Conservation (phyloP, 2,329 filamentous ascomycete species). For the Cadophora malorum region DNA sequence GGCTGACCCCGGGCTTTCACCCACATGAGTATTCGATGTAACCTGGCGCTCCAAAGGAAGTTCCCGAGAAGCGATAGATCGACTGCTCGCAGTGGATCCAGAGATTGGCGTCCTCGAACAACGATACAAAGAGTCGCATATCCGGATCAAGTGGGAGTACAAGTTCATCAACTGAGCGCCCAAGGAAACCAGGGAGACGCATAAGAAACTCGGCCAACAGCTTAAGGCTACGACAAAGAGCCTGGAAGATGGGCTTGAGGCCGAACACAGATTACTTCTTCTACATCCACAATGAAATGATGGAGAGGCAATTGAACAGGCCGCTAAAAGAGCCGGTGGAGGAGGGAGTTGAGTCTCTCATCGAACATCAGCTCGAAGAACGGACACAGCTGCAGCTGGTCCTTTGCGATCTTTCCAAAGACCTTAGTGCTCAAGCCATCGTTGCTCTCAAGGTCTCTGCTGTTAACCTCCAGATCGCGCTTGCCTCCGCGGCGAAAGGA, state of each 20-base stretch:
- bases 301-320: slow-evolving; percentile 18
- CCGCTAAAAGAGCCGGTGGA: slow-evolving; percentile 29
- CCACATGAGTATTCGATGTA: slow-evolving; percentile 37
- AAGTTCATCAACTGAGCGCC: slow-evolving; percentile 34
- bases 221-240: slow-evolving; percentile 31
- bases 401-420: slow-evolving; percentile 36
- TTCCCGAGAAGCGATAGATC: slow-evolving; percentile 28
- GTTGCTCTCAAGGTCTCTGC: slow-evolving; percentile 31
- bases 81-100: slow-evolving; percentile 27
- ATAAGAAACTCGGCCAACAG: slow-evolving; percentile 27
- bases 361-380: slow-evolving; percentile 36
- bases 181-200: slow-evolving; percentile 18
- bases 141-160: slow-evolving; percentile 32
- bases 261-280: slow-evolving; percentile 33
- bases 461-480: slow-evolving; percentile 35
- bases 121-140: slow-evolving; percentile 23
- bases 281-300: slow-evolving; percentile 34
- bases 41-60: slow-evolving; percentile 32
- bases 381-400: slow-evolving; percentile 32
- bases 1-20: slow-evolving; percentile 36
- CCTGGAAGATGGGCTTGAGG: slow-evolving; percentile 27
- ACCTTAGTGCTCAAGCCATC: slow-evolving; percentile 30
- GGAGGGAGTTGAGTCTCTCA: slow-evolving; percentile 27
- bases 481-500: slow-evolving; percentile 34
- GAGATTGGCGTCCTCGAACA: slow-evolving; percentile 33